Evolutionary conservation across 176 grass and related monocot genomes (phyloP), one percentile per base, ranked within the genome.

Genomic region (Cenchrus fungigraminus): DNA sequence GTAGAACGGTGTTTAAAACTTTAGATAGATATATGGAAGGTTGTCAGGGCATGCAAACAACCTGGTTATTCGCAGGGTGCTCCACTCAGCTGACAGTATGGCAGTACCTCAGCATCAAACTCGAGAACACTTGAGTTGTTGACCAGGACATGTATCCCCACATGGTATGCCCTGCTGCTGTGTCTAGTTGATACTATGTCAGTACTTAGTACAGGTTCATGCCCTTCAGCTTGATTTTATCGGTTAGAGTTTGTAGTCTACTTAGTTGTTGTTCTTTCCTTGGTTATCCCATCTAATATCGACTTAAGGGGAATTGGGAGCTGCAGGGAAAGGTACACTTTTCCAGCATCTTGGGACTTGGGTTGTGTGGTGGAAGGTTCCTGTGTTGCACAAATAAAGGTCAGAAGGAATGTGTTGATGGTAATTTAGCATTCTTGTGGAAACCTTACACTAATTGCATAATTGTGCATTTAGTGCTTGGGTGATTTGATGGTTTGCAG

Each of bases 91-190:
- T 12, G 95, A 97, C 56, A 94, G 75, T 97, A 97, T 79, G 15
- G 53, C 15, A 55, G 15, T 55, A 55, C 53, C 92, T 97, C 77
- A 97, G 94, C 81, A 97, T 97, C 88, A 94, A 97, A 88, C 90
- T 94, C 32, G 92, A 97, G 84, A 97, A 94, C 86, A 94, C 92
- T 12, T 88, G 90, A 2, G 88, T 97, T 45, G 95, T 94, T 12
- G 92, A 88, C 87, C 84, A 92, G 73, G 92, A 97, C 63, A 97
- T 94, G 81, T 97, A 92, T 25, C 95, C 92, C 51, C 92, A 97
- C 81, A 97, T 94, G 92, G 95, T 94, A 94, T 60, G 68, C 11
- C 19, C 53, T 81, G 45, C 56, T 42, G 15, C 9, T 17, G 10
- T 42, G 22, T 37, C 58, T 42, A 13, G 31, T 37, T 60, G 25